These are phyloP conservation scores for Ceratobasidium theobromae DNA, from an alignment of 1,284 basidiomycete species.

Conservation along the genomic window DNA sequence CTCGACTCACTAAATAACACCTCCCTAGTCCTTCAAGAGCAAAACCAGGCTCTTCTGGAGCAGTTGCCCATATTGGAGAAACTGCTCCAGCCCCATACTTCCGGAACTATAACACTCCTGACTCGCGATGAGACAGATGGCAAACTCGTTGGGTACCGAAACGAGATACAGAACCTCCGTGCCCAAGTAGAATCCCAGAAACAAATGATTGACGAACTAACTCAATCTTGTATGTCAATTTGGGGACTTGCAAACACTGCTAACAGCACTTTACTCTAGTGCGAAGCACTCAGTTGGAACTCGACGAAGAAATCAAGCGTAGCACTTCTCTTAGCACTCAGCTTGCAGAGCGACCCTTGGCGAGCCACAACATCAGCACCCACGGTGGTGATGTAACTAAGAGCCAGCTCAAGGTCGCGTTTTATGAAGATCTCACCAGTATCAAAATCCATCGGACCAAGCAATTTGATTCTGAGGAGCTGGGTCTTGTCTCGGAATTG, in stretches of 20 bases:
- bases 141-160: conserved; percentile 48
- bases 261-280: neutral
- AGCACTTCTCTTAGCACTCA: conserved; percentile 50
- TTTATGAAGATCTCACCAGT: conserved; percentile 65
- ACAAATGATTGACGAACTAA: conserved; percentile 49
- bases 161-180: conserved; percentile 52
- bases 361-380: conserved; percentile 39
- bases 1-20: neutral
- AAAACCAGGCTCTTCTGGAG: conserved; percentile 59
- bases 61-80: conserved; percentile 57
- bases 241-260: neutral
- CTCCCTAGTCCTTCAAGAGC: conserved; percentile 55
- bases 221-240: conserved; percentile 50
- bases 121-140: conserved; percentile 71
- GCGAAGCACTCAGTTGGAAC: conserved; percentile 45
- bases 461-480: conserved; percentile 40
- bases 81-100: conserved; percentile 52
- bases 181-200: conserved; percentile 54
- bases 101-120: conserved; percentile 60
- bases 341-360: conserved; percentile 45
- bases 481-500: conserved; percentile 41
- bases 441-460: conserved; percentile 56
- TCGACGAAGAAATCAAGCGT: conserved; percentile 60
- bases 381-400: conserved; percentile 41
- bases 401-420: conserved; percentile 53